These are phyloP conservation scores for Sporobolomyces pararoseus DNA, from an alignment of 768 basidiomycete species.

Conservation along the genomic window DNA sequence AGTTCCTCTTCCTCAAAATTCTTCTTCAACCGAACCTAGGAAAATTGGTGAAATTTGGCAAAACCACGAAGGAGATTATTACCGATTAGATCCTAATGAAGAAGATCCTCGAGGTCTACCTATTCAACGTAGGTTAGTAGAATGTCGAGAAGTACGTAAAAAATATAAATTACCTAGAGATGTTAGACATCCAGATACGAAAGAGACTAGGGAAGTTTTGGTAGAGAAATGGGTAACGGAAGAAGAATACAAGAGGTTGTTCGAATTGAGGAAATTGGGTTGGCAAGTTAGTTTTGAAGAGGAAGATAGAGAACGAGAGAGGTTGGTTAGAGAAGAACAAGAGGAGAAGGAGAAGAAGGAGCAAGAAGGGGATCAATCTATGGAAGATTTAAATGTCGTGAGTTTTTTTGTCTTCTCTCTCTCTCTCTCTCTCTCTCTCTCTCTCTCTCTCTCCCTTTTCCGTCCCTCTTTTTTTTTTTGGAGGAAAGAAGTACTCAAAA, in stretches of 20 bases:
- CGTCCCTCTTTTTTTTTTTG: too few relatives aligned
- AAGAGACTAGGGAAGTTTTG: slow-evolving; percentile 19
- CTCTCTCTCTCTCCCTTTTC: not conserved
- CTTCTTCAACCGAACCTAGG: too few relatives aligned
- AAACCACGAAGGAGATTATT: slow-evolving; percentile 33
- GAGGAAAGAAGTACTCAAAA: too few relatives aligned
- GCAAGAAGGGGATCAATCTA: not conserved
- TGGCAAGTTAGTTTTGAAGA: slow-evolving; percentile 29
- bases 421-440: too few relatives aligned
- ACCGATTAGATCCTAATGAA: slow-evolving; percentile 5
- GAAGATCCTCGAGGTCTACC: not conserved
- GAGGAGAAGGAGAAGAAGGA: not conserved
- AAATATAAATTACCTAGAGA: slow-evolving; percentile 33
- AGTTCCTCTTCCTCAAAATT: too few relatives aligned
- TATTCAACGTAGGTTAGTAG: slow-evolving; percentile 23
- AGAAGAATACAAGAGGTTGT: slow-evolving; percentile 3
- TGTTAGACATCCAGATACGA: slow-evolving; percentile 23
- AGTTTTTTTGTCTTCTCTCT: not conserved
- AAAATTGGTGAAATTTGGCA: slow-evolving; percentile 27
- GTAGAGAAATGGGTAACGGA: slow-evolving; percentile 35
- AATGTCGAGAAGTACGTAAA: slow-evolving; percentile 23
- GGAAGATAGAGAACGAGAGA: slow-evolving; percentile 17
- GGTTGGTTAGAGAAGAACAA: too few relatives aligned
- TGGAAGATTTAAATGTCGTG: not conserved
- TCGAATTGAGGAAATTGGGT: slow-evolving; percentile 20